Evolutionary conservation across 768 basidiomycete species (phyloP), one percentile per base, ranked within the genome.

Genomic region (Naganishia vishniacii): DNA sequence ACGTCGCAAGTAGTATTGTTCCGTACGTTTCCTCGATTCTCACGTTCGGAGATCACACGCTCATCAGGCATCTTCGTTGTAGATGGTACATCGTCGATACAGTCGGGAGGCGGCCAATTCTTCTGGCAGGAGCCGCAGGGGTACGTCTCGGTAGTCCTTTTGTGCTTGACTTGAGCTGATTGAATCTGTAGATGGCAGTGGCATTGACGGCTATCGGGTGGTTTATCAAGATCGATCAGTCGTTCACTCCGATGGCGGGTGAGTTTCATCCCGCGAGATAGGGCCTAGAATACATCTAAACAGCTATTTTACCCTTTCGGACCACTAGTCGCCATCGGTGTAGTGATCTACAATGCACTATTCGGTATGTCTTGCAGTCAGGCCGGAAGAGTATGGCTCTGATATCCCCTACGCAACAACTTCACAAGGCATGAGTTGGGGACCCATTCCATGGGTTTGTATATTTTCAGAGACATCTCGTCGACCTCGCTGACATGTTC

Each of bases 11-110:
- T 72, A 89, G 90, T 4, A 77, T 93, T 42, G 89, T 89, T 5
- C 87, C 91, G 87, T 91, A 67, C 65, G 87, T 72, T 3, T 62
- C 77, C n/a, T 29, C 56, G 42, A 16, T 12, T 15, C 15, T 48
- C n/a, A 28, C 7, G 20, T 42, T n/a, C 26, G 3, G 11, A 9
- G 31, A 31, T 29, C 26, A 29, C 9, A 47, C 28, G 25, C n/a
- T 61, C n/a, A 45, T 56, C 13, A 60, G 45, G 11, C 15, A 18
- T 23, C 16, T 9, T 32, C 25, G 26, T 23, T 60, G 13, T 71
- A 93, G 91, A 7, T 97, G 93, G 93, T 89, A 90, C 75, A 82
- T 97, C 61, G 89, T 94, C 49, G 93, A 97, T 71, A 84, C 86
- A 4, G 89, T 89, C 84, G 93, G 93, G 11, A 83, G 93, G 53